Conservation (phyloP, 139 green algal species). For the Coccomyxa sp. region DNA sequence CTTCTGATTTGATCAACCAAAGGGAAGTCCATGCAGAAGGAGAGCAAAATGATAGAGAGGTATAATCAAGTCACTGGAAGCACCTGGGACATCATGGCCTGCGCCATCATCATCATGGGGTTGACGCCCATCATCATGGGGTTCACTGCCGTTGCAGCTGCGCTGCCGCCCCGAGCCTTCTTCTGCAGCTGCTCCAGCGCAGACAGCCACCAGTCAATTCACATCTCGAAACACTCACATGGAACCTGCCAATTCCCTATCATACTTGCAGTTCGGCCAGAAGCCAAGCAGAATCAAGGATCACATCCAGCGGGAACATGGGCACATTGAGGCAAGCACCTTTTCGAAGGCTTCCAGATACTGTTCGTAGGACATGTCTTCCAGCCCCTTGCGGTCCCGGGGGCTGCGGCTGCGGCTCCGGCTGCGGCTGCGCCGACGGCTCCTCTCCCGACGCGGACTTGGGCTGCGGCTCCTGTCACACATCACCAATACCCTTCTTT, state of each 20-base stretch:
- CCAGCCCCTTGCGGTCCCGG: constrained; percentile 19
- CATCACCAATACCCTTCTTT: neutral
- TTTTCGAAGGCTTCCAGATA: constrained; percentile 39
- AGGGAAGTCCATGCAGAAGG: too few species aligned
- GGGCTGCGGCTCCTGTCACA: constrained; percentile 10
- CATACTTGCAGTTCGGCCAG: too few species aligned
- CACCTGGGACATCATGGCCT: constrained; percentile 15
- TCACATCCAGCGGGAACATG: too few species aligned
- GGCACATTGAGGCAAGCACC: constrained; percentile 7
- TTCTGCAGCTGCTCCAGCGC: neutral
- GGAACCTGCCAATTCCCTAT: too few species aligned
- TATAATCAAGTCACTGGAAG: neutral
- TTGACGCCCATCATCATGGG: neutral
- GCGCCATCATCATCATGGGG: constrained; percentile 12
- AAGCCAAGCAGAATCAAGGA: too few species aligned
- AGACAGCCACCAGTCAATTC: too few species aligned
- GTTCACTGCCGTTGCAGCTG: constrained; percentile 6
- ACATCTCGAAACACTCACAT: too few species aligned
- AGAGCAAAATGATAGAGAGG: neutral
- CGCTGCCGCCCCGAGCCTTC: neutral
- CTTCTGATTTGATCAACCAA: too few species aligned
- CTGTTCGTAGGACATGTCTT: constrained; percentile 50
- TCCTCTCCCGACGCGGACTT: constrained; percentile 8
- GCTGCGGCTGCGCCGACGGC: constrained; percentile 8
- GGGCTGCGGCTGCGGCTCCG: constrained; percentile 16